Conservation (phyloP, 2,329 filamentous ascomycete genomes). For the Talaromyces sp. region DNA sequence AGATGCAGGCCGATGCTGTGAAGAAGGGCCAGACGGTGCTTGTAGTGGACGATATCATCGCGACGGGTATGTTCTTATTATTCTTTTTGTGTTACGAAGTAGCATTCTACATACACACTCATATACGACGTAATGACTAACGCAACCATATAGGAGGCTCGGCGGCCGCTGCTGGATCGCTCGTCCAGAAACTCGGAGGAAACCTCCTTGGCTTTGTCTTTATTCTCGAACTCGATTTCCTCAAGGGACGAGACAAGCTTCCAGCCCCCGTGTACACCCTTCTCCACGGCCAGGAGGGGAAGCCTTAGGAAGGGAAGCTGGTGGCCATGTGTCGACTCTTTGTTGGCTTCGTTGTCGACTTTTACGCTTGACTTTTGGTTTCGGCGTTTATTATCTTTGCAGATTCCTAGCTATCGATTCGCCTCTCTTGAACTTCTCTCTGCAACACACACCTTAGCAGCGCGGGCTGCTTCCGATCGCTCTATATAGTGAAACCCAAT, state of each 20-base stretch:
- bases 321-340: neutral
- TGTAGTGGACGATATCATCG: slow-evolving; percentile 96
- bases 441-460: neutral
- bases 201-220: slow-evolving; percentile 86
- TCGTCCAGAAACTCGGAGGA: slow-evolving; percentile 82
- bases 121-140: neutral
- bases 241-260: slow-evolving; percentile 88
- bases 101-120: neutral
- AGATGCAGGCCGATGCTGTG: slow-evolving; percentile 86
- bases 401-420: neutral
- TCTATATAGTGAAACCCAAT: neutral
- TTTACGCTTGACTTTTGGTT: neutral
- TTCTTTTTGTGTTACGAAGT: neutral
- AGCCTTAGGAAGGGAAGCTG: slow-evolving; percentile 9
- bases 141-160: slow-evolving; percentile 65
- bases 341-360: neutral
- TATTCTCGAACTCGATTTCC: slow-evolving; percentile 89
- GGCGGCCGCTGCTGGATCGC: slow-evolving; percentile 77
- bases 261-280: slow-evolving; percentile 78
- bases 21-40: slow-evolving; percentile 83
- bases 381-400: neutral
- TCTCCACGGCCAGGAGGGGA: slow-evolving; percentile 57
- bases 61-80: slow-evolving; percentile 63
- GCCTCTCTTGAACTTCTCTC: neutral
- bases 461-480: neutral